Base-by-base conservation (phyloP, 495 filamentous ascomycete species). In the Talaromyces nanjingensis region DNA sequence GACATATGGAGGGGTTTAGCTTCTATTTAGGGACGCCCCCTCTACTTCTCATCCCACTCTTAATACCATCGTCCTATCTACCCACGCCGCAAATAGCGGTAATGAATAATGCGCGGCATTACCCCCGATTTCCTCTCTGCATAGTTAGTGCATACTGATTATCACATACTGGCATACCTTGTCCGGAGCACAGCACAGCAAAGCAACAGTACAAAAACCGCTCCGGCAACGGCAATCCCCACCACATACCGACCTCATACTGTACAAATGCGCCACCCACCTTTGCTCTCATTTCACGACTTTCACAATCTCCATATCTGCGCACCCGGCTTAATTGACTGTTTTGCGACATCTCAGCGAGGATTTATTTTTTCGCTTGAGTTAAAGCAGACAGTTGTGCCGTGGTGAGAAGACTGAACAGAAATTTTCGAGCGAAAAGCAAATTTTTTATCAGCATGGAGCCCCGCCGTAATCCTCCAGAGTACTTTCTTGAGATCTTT, bases 401-500 rank as follows among this genome's bases (percentile, higher is more conserved):
- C 53, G 22, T 56, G 53, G 53, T 25, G 53, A 29, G 16, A 56
- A 56, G 52, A 33, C 31, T 5, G 6, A 27, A 56, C 49, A 11
- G 4, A 11, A 24, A 54, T 12, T 42, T 45, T 20, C 6, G 53
- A 56, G 53, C 12, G 18, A 54, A 56, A 56, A 56, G 3, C 29
- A 31, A 29, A 29, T 37, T 59, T 25, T 59, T 5, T 7, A 42
- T 16, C 60, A 49, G 47, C 16, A 85, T 85, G 83, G 83, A 85
- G 68, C 80, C 79, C 74, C 81, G 80, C 71, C 79, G 78, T 75
- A 82, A 81, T 70, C 86, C 89, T 70, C 90, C 89, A 68, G 89
- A 93, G 73, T 93, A 91, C 78, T 87, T 89, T 65, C 82, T 93
- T 72, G 90, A 93, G 74, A 87, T 91, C 68, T 90, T 93, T 73